Conservation (phyloP, 1,139 yeast genomes). For the Zygosaccharomyces sapae region DNA sequence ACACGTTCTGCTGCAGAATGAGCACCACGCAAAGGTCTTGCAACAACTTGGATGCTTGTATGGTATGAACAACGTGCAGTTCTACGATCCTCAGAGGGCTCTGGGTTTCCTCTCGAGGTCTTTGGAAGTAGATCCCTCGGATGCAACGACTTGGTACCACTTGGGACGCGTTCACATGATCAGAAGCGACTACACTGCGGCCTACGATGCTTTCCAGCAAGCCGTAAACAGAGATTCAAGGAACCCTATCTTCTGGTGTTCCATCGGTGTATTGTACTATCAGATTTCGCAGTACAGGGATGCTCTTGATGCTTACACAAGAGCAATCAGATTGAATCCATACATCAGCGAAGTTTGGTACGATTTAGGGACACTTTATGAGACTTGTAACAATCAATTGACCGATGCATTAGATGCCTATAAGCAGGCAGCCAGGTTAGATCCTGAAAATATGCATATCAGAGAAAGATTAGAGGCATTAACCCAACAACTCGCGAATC, state of each 20-base stretch:
- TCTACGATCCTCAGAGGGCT: constrained; percentile 80
- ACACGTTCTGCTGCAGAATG: constrained; percentile 81
- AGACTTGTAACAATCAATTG: constrained; percentile 93
- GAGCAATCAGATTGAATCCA: constrained; percentile 93
- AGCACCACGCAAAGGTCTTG: constrained; percentile 90
- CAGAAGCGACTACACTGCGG: constrained; percentile 88
- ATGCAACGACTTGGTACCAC: constrained; percentile 96
- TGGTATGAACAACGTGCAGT: constrained; percentile 64
- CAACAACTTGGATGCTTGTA: constrained; percentile 95
- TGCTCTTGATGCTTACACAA: constrained; percentile 93
- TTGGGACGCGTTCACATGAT: constrained; percentile 96
- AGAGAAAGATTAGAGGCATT: constrained; percentile 87
- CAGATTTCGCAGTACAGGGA: constrained; percentile 95
- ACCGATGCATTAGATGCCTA: constrained; percentile 95
- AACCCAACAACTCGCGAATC: constrained; percentile 43
- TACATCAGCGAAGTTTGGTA: constrained; percentile 98
- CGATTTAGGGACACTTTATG: constrained; percentile 93
- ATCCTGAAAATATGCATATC: constrained; percentile 91
- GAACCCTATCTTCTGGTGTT: constrained; percentile 98
- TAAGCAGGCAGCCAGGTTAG: constrained; percentile 90
- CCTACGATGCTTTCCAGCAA: constrained; percentile 97
- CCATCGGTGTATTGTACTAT: constrained; percentile 93
- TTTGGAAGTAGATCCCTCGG: constrained; percentile 80
- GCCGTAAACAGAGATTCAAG: constrained; percentile 96
- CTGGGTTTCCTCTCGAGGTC: constrained; percentile 78